Evolutionary conservation across 176 grass and related monocot genomes (phyloP).

Genomic region (Tuctoria greenei): DNA sequence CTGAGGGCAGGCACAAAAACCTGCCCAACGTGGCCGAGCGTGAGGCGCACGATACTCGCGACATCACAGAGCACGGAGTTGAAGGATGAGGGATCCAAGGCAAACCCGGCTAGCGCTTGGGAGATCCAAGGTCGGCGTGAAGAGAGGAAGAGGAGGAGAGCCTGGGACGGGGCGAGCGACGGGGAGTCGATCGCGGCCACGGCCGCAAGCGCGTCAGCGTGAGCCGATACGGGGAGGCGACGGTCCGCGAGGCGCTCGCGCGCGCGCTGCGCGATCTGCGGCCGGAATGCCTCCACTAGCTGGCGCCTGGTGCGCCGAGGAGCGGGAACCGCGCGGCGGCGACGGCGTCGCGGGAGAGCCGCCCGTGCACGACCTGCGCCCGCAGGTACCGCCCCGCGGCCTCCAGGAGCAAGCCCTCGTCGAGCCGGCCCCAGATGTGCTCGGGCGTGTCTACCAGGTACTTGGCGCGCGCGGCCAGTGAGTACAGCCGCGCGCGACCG

Average conservation of each 20-base stretch:
- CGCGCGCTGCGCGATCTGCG: conserved; percentile 80
- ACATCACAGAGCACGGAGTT: conserved; percentile 70
- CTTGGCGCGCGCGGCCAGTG: conserved; percentile 73
- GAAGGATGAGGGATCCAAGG: conserved; percentile 57
- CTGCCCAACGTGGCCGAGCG: conserved; percentile 78
- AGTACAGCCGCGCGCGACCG: conserved; percentile 59
- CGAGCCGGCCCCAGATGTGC: conserved; percentile 96
- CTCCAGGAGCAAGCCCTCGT: conserved; percentile 87
- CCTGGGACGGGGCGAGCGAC: conserved; percentile 58
- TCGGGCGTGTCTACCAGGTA: conserved; percentile 98
- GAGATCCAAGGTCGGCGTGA: conserved; percentile 84
- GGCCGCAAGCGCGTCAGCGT: conserved; percentile 85
- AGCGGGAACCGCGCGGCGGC: conserved; percentile 72
- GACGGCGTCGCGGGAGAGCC: conserved; percentile 51
- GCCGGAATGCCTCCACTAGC: conserved; percentile 81
- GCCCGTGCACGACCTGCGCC: conserved; percentile 65
- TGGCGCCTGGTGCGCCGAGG: conserved; percentile 80
- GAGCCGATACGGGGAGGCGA: conserved; percentile 53
- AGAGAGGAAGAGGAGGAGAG: conserved; percentile 63
- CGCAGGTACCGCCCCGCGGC: conserved; percentile 82
- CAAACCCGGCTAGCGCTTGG: conserved; percentile 51
- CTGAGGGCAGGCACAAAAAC: conserved; percentile 74
- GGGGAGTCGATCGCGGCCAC: conserved; percentile 62
- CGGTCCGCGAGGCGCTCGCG: conserved; percentile 81
- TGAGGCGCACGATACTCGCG: conserved; percentile 61